Base-by-base conservation (phyloP, 78 protist species). In the Dictyostelium firmibasis region DNA sequence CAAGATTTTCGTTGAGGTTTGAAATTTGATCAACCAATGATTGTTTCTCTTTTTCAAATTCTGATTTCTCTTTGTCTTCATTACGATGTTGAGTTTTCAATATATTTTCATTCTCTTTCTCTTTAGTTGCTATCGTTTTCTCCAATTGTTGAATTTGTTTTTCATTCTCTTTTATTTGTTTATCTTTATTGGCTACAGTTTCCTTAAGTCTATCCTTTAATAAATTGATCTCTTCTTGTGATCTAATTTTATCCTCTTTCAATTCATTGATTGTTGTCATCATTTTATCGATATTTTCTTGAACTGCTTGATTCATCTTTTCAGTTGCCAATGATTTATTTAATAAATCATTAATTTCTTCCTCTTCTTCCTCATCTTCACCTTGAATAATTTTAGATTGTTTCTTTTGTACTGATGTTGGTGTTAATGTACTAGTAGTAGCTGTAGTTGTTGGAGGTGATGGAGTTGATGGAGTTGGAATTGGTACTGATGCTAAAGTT, bases 291-390 rank as follows among this genome's bases (percentile, higher is more conserved):
- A 89, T 62, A 47, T 78, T 89, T 38, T 79, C 94, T 79, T 89
- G 70, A 33, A 81, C 77, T 50, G 50, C 81, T 33, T n/a, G 50
- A 29, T 41, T 27, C 50, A 64, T 60, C 33, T 60, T 74, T 53
- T 53, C 36, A 4, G 36, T 35, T 60, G 87, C 33, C 14, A 81
- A 6, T 23, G 75, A 62, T 50, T 78, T 70, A 23, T 67, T 64
- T 10, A 89, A 62, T 16, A 70, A 72, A 29, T 31, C 53, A 70
- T 67, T 75, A 27, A 62, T 84, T 35, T 81, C 86, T 29, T 88
- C 93, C 7, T 86, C 93, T 27, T 87, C 93, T 81, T 89, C 94
- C 0, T 79, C 86, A 81, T 89, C 94, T 62, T 89, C 94, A n/a
- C 94, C 94, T 70, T 35, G 53, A 20, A 89, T 75, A 43, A 89